phyloP scores from a whole-genome alignment of 495 filamentous ascomycete genomes.

The Hypoxylon subgilvum region DNA sequence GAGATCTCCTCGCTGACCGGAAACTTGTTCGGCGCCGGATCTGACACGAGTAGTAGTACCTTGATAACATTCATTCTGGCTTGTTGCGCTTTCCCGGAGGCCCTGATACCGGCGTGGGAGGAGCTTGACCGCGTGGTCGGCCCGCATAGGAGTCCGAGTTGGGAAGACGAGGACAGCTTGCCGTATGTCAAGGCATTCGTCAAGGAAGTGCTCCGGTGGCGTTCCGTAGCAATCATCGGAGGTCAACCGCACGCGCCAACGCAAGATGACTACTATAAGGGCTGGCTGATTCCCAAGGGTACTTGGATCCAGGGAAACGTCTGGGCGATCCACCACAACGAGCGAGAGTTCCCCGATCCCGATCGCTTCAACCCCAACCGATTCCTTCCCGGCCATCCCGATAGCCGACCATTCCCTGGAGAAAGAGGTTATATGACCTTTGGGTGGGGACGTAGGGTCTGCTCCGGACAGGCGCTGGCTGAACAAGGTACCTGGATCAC shows the following conservation, averaged over 20 bases:
- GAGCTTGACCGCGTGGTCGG: conserved; percentile 67
- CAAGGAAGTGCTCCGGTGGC: conserved; percentile 69
- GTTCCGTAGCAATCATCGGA: conserved; percentile 67
- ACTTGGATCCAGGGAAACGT: conserved; percentile 67
- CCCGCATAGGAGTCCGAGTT: conserved; percentile 57
- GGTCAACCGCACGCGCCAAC: conserved; percentile 68
- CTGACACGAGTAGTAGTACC: conserved; percentile 69
- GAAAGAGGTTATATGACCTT: conserved; percentile 70
- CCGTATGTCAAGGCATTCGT: conserved; percentile 66
- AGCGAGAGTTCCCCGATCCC: conserved; percentile 66
- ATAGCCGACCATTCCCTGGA: conserved; percentile 60
- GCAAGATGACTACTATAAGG: conserved; percentile 63
- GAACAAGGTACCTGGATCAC: conserved; percentile 64
- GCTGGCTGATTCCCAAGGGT: conserved; percentile 59
- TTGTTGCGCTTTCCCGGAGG: conserved; percentile 61
- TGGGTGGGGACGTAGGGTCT: conserved; percentile 66
- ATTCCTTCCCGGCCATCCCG: conserved; percentile 54
- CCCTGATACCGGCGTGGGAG: conserved; percentile 53
- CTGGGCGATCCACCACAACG: conserved; percentile 70
- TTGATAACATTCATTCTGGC: conserved; percentile 68
- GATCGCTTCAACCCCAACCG: conserved; percentile 62
- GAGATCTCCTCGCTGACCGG: conserved; percentile 66
- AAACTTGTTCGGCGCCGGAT: conserved; percentile 69
- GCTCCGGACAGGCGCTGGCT: conserved; percentile 63
- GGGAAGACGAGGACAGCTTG: conserved; percentile 62